Evolutionary conservation across 1,139 yeast genomes (phyloP), one percentile per base, ranked within the genome.

Genomic region (Ogataea hybrid): DNA sequence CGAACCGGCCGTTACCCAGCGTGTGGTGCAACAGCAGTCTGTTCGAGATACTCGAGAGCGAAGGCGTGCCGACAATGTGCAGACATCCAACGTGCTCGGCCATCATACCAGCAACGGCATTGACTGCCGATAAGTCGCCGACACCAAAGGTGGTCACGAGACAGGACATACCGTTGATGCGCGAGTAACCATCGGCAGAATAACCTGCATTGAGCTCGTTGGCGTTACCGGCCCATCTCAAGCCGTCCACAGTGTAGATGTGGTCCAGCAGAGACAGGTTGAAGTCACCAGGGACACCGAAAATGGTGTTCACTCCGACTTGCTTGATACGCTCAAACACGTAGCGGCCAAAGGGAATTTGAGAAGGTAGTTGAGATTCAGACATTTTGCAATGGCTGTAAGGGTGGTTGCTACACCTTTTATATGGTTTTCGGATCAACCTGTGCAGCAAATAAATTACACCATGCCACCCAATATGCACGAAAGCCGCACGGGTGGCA

Each of bases 271-370:
- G 65, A 10, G 81, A 68, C 53, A 84, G 70, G 64, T 84, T 84
- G 74, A 83, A 84, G 61, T 84, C 92, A 51, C 88, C 89, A 9
- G 92, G 92, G 29, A 84, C 84, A 43, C 92, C 92, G 51, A 84
- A 81, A 56, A 84, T 70, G 57, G 92, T 83, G 51, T 73, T 69
- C 48, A 82, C 74, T 23, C 77, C 78, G 39, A 79, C 66, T 62
- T 81, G 83, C 56, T 66, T 65, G 48, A 81, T 68, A 67, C 84
- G 71, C 64, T 77, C 84, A 56, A 81, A 81, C 46, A 81, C 63
- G 56, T 78, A 81, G 48, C 73, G 71, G 55, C 86, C 86, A 54
- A 81, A 67, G 35, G 81, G 65, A 32, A 79, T 61, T 35, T 58
- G 46, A 29, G 52, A 17, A 11, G 54, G 50, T 14, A 39, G 49